Evolutionary conservation across 257 asterid genomes (phyloP).

Genomic region (Fraxinus americana): DNA sequence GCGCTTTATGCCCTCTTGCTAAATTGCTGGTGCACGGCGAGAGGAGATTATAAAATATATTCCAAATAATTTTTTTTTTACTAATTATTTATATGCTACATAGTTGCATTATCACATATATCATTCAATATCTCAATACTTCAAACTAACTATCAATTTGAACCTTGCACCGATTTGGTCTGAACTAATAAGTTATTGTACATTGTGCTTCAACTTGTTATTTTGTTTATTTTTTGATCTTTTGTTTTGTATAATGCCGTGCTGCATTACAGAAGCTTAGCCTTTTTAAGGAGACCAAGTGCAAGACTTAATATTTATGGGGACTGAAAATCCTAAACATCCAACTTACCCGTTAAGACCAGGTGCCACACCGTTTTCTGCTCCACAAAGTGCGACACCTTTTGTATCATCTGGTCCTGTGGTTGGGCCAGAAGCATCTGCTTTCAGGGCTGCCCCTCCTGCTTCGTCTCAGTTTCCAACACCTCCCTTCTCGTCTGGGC

Average conservation of each 20-base stretch:
- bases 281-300: slow-evolving; percentile 33
- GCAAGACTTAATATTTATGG: slow-evolving; percentile 47
- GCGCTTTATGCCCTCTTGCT: not conserved
- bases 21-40: not conserved
- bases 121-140: not conserved
- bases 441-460: slow-evolving; percentile 42
- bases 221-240: not conserved
- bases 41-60: not conserved
- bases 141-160: not conserved
- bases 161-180: slow-evolving; percentile 3
- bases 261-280: slow-evolving; percentile 39
- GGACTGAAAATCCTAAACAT: slow-evolving; percentile 66
- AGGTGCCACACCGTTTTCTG: slow-evolving; percentile 54
- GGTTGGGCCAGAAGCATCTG: slow-evolving; percentile 50
- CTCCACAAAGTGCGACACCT: slow-evolving; percentile 53
- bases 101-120: not conserved
- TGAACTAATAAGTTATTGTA: slow-evolving; percentile 1
- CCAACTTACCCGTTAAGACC: slow-evolving; percentile 58
- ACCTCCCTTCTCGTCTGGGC: slow-evolving; percentile 49
- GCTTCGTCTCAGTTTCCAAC: slow-evolving; percentile 33
- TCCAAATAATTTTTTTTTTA: not conserved
- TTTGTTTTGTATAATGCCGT: slow-evolving; percentile 20
- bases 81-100: not conserved
- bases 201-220: not conserved
- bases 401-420: slow-evolving; percentile 58